These are phyloP conservation scores for Barnettozyma sucrosica DNA, from an alignment of 805 yeast species.

Conservation along the genomic window DNA sequence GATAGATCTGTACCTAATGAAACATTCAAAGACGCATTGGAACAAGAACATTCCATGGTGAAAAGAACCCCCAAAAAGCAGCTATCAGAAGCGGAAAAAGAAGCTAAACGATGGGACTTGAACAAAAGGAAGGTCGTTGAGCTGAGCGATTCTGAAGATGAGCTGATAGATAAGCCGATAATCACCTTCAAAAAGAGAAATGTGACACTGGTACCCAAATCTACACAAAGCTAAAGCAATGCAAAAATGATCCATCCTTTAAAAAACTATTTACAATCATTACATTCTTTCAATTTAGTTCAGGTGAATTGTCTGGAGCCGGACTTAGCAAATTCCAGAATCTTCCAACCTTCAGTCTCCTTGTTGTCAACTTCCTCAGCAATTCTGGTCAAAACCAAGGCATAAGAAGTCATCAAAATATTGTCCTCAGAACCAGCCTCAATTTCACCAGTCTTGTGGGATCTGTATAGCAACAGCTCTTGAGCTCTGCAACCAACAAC, in stretches of 20 bases:
- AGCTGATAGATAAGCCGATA: background rate
- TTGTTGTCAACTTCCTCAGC: constrained; percentile 88
- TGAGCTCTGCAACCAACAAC: constrained; percentile 96
- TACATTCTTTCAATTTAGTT: background rate
- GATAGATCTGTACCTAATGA: background rate
- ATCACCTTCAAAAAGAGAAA: constrained; percentile 22
- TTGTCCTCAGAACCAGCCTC: constrained; percentile 96
- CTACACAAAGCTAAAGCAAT: background rate
- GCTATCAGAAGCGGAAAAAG: constrained; percentile 14
- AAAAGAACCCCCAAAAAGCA: constrained; percentile 2
- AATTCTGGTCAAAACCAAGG: constrained; percentile 88
- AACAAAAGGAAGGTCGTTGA: constrained; percentile 13
- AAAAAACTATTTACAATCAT: constrained; percentile 10
- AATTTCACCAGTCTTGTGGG: constrained; percentile 85
- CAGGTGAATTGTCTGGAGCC: constrained; percentile 70
- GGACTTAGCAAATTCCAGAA: constrained; percentile 90
- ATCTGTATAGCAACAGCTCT: constrained; percentile 85
- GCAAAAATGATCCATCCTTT: background rate
- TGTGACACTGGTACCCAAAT: constrained; percentile 3
- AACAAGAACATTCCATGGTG: background rate
- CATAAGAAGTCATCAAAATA: constrained; percentile 88
- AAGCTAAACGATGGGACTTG: constrained; percentile 27
- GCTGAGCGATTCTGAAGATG: constrained; percentile 16
- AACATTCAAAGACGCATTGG: background rate
- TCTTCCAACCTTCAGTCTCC: constrained; percentile 96